Conservation (phyloP, 2,329 filamentous ascomycete species). For the Geosmithia putterillii region DNA sequence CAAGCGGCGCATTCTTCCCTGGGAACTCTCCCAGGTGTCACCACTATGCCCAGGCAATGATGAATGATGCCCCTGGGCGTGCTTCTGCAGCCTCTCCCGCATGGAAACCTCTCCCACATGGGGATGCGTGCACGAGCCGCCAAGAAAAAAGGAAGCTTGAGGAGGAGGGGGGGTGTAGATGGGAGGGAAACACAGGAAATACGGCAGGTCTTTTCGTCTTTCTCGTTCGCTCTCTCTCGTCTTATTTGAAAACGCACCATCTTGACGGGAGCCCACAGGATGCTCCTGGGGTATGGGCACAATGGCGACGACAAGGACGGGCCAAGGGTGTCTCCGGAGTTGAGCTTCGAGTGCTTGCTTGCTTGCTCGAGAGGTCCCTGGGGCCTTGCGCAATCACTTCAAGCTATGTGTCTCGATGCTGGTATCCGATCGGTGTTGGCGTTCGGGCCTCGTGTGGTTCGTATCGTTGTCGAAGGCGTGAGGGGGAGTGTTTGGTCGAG, state of each 20-base stretch:
- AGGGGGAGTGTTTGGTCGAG: too few relatives aligned
- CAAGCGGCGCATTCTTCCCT: neutral
- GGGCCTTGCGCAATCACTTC: too few relatives aligned
- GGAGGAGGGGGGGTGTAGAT: neutral
- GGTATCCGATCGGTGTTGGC: too few relatives aligned
- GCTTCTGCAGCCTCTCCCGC: too few relatives aligned
- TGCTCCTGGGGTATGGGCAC: neutral
- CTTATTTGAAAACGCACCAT: neutral
- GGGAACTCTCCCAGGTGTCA: neutral
- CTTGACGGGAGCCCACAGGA: neutral
- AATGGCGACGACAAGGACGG: neutral
- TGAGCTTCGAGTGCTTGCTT: too few relatives aligned
- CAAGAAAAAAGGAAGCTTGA: too few relatives aligned
- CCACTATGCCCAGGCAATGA: neutral
- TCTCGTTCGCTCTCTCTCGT: neutral
- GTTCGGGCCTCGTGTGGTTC: too few relatives aligned
- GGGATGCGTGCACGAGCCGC: neutral
- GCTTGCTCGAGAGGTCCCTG: too few relatives aligned
- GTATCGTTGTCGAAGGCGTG: too few relatives aligned
- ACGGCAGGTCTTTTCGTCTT: neutral
- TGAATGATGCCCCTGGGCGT: neutral
- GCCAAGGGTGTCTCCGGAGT: too few relatives aligned
- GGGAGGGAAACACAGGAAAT: neutral
- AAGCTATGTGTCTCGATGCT: too few relatives aligned
- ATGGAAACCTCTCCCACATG: neutral